Evolutionary conservation across 306 rosid species (phyloP), one percentile per base, ranked within the genome.

Genomic region (Cicer bijugum): DNA sequence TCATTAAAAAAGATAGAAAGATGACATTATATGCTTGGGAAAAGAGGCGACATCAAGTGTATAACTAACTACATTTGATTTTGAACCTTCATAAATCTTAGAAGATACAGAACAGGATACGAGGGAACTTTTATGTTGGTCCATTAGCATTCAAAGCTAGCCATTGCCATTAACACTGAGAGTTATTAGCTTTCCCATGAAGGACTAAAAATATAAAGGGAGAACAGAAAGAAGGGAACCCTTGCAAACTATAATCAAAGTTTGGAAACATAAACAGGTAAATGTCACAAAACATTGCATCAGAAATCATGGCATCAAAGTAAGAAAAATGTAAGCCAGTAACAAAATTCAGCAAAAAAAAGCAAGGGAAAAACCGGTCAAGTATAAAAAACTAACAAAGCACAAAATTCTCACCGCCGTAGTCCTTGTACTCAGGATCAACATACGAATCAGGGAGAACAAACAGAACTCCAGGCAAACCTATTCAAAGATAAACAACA

Each of bases 401-500:
- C 52, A 6, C 46, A 42, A 38, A 52, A 65, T 39, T 42, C 86
- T 91, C 71, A 91, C 98, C 97, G 0, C 98, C 98, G 33, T 93
- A 93, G 85, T 93, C 98, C 67, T 91, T 83, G 75, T 91, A 6
- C 69, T 93, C 98, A 6, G 98, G 91, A 71, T 93, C 98, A 14
- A 93, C 97, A 65, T 93, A 93, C 0, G 97, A 93, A 72, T 93
- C 98, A 0, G 98, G 97, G 52, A 93, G 97, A 69, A 91, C 93
- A 78, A 91, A 93, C 44, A 93, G 74, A 77, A 93, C 98, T 33
- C 96, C 96, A 0, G 93, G 96, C 79, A 90, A 40, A 14, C 96
- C 99, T 91, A 68, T 52, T 12, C 47, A 72, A n/a, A 62, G 50
- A 46, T 1, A 72, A 63, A 63, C 0, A 9, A 46, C 16, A 39